phyloP scores from a whole-genome alignment of 805 yeast species.

The Lipomyces yamadae region DNA sequence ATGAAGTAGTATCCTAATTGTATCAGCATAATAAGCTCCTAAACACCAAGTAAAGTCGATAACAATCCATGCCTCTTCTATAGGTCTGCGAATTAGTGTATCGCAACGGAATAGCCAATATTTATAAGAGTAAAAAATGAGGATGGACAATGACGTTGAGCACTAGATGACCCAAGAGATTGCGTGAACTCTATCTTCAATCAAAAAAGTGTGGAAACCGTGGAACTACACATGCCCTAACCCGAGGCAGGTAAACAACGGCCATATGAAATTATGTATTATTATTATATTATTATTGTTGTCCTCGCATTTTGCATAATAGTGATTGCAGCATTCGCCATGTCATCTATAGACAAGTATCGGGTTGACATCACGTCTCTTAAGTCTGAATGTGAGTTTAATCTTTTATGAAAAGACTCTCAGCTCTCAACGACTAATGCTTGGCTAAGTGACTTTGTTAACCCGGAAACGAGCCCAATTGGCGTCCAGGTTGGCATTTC shows the following conservation, averaged over 20 bases:
- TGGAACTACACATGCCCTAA: not conserved
- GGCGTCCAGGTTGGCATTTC: not conserved
- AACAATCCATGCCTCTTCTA: not conserved
- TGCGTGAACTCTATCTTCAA: no score
- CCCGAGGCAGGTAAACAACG: not conserved
- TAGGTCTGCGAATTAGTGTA: not conserved
- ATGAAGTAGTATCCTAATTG: not conserved
- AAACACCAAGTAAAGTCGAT: not conserved
- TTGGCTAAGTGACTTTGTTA: slow-evolving; percentile 2
- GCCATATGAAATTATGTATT: not conserved
- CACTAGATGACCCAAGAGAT: no score
- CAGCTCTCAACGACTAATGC: not conserved
- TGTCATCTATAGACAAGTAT: slow-evolving; percentile 14
- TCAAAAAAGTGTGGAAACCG: no score
- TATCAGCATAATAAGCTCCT: not conserved
- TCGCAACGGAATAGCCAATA: not conserved
- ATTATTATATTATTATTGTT: not conserved
- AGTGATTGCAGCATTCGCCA: not conserved
- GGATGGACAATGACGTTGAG: not conserved
- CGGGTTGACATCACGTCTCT: slow-evolving; percentile 12
- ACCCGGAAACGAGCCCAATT: slow-evolving; percentile 11
- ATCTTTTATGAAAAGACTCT: not conserved
- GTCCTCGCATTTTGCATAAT: not conserved
- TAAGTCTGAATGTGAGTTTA: slow-evolving; percentile 6
- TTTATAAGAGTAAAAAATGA: not conserved